Evolutionary conservation across 441 rosid species (phyloP), one percentile per base, ranked within the genome.

Genomic region (Gossypium trilobum): DNA sequence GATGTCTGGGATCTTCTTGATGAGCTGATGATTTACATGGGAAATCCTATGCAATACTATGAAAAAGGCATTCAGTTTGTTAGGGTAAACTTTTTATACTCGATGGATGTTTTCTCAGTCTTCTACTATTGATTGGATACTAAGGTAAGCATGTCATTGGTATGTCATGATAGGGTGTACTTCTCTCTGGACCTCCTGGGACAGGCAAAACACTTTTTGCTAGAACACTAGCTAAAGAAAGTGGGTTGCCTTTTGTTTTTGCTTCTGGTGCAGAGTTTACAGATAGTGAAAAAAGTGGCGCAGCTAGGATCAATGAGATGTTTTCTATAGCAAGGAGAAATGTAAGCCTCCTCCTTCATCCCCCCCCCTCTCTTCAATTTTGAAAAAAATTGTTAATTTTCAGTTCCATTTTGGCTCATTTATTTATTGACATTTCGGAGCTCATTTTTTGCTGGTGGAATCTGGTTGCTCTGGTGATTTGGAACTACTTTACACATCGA

Each of bases 191-290:
- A 78, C 99, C 97, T 71, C 99, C 99, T 75, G 99, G 99, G 80
- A 94, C 99, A n/a, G 99, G 99, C 51, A 94, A 94, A 82, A 94
- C 99, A 55, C 95, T 92, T 76, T 94, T 94, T 86, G 99, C 99
- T 0, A 84, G 99, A 75, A 88, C 99, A 61, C 94, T 94, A 73
- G 85, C 99, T 33, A 94, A 94, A 82, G 92, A 88, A 85, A 88
- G 99, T 84, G 99, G 99, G 59, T 75, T 92, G 79, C 97, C 99
- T 56, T 92, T 94, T 68, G 95, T 94, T 75, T 92, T 89, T 85
- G 97, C 99, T 73, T 92, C 99, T 56, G 99, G 94, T 77, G 99
- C 97, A 0, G 97, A 94, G 87, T 90, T 94, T 77, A 89, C 94
- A 7, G 98, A 93, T 59, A 88, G 97, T 78, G 97, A 90, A 85